Base-by-base conservation (phyloP, 805 yeast genomes). In the Danielia oregonensis region DNA sequence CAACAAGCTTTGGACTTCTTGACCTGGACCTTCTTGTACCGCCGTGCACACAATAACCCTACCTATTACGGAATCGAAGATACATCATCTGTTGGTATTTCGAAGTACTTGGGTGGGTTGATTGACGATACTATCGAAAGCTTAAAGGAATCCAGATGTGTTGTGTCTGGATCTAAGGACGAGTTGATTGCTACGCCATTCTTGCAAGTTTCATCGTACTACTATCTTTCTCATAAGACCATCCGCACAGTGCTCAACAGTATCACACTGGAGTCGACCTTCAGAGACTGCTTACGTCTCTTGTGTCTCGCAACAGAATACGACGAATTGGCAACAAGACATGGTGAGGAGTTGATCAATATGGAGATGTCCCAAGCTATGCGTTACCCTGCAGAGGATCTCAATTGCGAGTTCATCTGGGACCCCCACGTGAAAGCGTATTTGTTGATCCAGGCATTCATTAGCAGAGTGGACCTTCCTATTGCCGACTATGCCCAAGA, bases 401-500 rank as follows among this genome's bases (percentile, higher is more conserved):
- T 76, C 46, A 67, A 70, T n/a, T 63, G 69, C 36, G 81, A 76
- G 42, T 72, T 73, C 42, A 79, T 86, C 59, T 86, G 93, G 81
- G 94, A 88, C 54, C 93, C 94, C 4, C 94, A 85, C 55, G 85
- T 85, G 44, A 85, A 85, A 54, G 78, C 87, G 2, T 85, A 72
- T 48, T 62, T 85, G 41, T 68, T 85, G 45, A 53, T 84, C 6
- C 93, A 85, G 54, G 89, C 91, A 0, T 81, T 71, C 48, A 76
- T 85, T 73, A 64, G 76, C 24, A 63, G 88, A 30, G 65, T 78
- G 5, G 93, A 86, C 39, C 65, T 93, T 30, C 98, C 97, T 2
- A 86, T 93, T 51, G 94, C 95, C 0, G 99, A 93, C 67, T 93
- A 93, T 55, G 70, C 83, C 7, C 97, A 91, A 54, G 98, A 93